Conservation (phyloP, 768 basidiomycete species). For the Auriscalpium orientale region DNA sequence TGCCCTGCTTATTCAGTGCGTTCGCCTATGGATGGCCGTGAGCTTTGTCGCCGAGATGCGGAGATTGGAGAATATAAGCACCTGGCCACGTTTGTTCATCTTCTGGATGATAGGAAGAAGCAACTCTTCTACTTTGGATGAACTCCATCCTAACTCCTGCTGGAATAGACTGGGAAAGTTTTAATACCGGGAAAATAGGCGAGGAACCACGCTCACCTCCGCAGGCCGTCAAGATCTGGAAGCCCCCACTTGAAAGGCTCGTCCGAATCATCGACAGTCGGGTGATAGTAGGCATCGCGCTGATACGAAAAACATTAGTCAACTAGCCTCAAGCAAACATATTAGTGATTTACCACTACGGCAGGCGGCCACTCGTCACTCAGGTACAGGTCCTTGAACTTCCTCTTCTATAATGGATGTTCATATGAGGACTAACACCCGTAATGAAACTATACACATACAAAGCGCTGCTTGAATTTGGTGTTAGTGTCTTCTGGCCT, state of each 20-base stretch:
- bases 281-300: slow-evolving; percentile 91
- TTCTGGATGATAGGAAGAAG: slow-evolving; percentile 88
- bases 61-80: slow-evolving; percentile 19
- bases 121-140: slow-evolving; percentile 80
- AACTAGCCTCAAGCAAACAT: neutral
- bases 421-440: slow-evolving; percentile 52
- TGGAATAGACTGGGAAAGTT: slow-evolving; percentile 48
- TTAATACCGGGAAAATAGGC: slow-evolving; percentile 2
- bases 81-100: slow-evolving; percentile 77
- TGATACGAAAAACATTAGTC: slow-evolving; percentile 22
- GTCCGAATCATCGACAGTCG: slow-evolving; percentile 82
- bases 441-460: slow-evolving; percentile 36
- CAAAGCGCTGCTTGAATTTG: slow-evolving; percentile 79
- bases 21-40: slow-evolving; percentile 34
- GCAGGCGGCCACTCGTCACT: slow-evolving; percentile 85
- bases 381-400: slow-evolving; percentile 77
- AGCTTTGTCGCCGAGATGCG: neutral
- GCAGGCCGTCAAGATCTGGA: slow-evolving; percentile 90
- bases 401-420: slow-evolving; percentile 62
- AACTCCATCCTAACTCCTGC: slow-evolving; percentile 76
- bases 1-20: slow-evolving; percentile 69
- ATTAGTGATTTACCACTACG: slow-evolving; percentile 57
- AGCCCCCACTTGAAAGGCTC: slow-evolving; percentile 96
- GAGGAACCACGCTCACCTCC: slow-evolving; percentile 46
- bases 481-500: slow-evolving; percentile 61